Base-by-base conservation (phyloP, 1,284 basidiomycete species). In the Malassezia arunalokei region DNA sequence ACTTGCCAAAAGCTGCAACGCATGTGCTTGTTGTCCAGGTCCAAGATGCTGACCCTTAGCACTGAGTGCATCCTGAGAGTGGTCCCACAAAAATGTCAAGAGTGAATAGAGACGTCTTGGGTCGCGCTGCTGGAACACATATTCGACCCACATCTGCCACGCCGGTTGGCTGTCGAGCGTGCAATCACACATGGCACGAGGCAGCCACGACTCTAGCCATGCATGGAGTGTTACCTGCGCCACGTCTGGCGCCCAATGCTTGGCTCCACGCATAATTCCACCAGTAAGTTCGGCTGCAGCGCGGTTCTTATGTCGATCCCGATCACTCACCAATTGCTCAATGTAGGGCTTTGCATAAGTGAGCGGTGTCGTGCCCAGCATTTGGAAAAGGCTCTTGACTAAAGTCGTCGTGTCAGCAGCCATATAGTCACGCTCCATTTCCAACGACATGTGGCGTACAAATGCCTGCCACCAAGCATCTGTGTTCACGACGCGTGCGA, bases 271-370 rank as follows among this genome's bases (percentile, higher is more conserved):
- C 50, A 71, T 47, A 43, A 86, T 67, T 40, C 90, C 91, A 41
- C 82, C 79, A 33, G 95, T 72, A 30, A 94, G 76, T 76, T 98
- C 92, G 46, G 85, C 87, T 6, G 85, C 84, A 20, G 88, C 88
- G 30, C 91, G 81, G 68, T 92, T 90, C 75, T 88, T 87, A 77
- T 88, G 92, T 52, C 88, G 85, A 70, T 95, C 87, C 39, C 63
- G 59, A 35, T 79, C 66, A 54, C 84, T 84, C 31, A 76, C 77
- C 43, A 86, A 74, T 4, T 45, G 27, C 28, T 47, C 45, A 20
- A 46, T 35, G 17, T 20, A 17, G 14, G 44, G 37, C 43, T 85
- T 74, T 11, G 86, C 73, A 17, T 75, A 73, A 37, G 80, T 76
- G 27, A 87, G 70, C 6, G 78, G 74, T 30, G 77, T 76, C 53